Evolutionary conservation across 78 protist species (phyloP).

Genomic region (Dictyostelium intermedium): DNA sequence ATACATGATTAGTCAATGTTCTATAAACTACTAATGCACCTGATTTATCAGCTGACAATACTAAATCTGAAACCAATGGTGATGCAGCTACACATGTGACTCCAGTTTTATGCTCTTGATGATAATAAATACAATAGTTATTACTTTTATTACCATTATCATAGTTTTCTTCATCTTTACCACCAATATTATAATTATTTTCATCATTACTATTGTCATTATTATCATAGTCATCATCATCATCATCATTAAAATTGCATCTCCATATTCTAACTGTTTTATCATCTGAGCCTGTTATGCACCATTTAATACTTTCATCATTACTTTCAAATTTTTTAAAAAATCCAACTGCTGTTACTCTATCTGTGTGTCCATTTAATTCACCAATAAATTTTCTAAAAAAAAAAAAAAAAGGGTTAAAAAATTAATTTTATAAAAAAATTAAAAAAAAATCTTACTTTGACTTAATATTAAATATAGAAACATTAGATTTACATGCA

Average conservation of each 20-base stretch:
- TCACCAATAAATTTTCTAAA: constrained; percentile 60
- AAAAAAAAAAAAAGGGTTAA: background rate
- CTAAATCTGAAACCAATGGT: background rate
- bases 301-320: background rate
- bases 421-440: background rate
- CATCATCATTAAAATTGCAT: background rate
- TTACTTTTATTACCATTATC: background rate
- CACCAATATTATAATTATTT: background rate
- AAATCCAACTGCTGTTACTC: constrained; percentile 34
- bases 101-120: constrained; percentile 12
- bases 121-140: constrained; percentile 2
- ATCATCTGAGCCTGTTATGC: constrained; percentile 44
- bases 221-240: background rate
- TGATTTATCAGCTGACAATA: constrained; percentile 20
- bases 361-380: constrained; percentile 64
- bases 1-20: constrained; percentile 1
- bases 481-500: constrained; percentile 44
- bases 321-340: background rate
- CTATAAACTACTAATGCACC: constrained; percentile 48
- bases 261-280: constrained; percentile 68
- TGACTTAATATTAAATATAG: constrained; percentile 20
- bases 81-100: constrained; percentile 33
- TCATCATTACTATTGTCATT: too few species aligned
- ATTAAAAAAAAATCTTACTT: background rate
- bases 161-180: background rate